Evolutionary conservation across 176 grass and related monocot genomes (phyloP), one percentile per base, ranked within the genome.

Genomic region (Puya raimondii): DNA sequence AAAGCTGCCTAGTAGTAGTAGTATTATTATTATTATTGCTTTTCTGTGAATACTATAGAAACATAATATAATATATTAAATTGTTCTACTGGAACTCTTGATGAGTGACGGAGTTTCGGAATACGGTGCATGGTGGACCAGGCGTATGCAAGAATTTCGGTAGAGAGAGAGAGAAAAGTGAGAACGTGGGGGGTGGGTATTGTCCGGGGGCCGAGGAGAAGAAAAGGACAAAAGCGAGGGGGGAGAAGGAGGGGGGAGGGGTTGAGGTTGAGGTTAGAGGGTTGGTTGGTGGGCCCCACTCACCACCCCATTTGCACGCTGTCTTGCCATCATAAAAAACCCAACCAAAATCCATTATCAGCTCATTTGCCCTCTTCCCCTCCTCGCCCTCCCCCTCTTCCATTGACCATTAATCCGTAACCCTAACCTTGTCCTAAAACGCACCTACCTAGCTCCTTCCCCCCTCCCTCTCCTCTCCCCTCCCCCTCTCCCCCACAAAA

Each of bases 371-470:
- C 56, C 56, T 61, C 26, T 50, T 42, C 25, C 25, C 16, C 10
- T 48, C 48, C 6, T 18, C 9, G n/a, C 11, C 4, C 22, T 20
- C 22, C 3, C 33, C 11, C 4, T 20, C n/a, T 74, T 11, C 48
- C 50, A 54, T 56, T 76, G 74, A 76, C 74, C 27, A n/a, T n/a
- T n/a, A 54, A n/a, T 61, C 56, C 21, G 10, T 20, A 61, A 51
- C 64, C 64, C 74, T 56, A 56, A 67, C 50, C 64, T 59, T 21
- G 56, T 22, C 56, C 56, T 10, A 61, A 61, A 61, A 61, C 17
- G 14, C 21, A 20, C 33, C 33, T 66, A 68, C 74, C 64, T 63
- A 64, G 23, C 20, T 63, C 59, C 58, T 25, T 74, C 72, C 58
- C 9, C 12, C 27, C 9, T 29, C n/a, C 26, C n/a, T n/a, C 3